Conservation (phyloP, 2,329 filamentous ascomycete species). For the Allantophomopsis cytisporea region DNA sequence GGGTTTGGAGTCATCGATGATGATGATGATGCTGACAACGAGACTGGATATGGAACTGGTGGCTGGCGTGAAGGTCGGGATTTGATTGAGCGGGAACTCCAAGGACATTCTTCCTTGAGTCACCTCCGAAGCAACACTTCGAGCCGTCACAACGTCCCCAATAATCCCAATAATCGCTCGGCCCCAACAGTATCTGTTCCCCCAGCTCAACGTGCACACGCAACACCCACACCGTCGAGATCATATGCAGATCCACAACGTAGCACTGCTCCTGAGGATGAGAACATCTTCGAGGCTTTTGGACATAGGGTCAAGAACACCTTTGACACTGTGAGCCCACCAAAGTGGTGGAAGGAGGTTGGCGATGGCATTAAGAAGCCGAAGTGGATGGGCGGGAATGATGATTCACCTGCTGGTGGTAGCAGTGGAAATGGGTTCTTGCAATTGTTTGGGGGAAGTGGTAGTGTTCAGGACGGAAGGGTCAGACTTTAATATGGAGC, state of each 20-base stretch:
- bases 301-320: constrained; percentile 85
- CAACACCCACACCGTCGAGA: constrained; percentile 16
- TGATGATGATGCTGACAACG: constrained; percentile 54
- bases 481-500: constrained; percentile 13
- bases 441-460: constrained; percentile 43
- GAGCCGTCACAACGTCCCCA: constrained; percentile 7
- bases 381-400: constrained; percentile 63
- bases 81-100: constrained; percentile 76
- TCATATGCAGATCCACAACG: constrained; percentile 27
- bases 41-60: constrained; percentile 57
- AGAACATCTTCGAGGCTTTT: constrained; percentile 73
- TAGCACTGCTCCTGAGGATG: constrained; percentile 45
- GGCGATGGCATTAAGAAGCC: constrained; percentile 59
- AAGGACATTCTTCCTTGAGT: constrained; percentile 43
- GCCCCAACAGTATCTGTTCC: constrained; percentile 14
- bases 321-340: constrained; percentile 68
- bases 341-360: constrained; percentile 69
- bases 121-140: constrained; percentile 20
- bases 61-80: constrained; percentile 87
- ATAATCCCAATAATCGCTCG: constrained; percentile 13
- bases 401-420: constrained; percentile 21
- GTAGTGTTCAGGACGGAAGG: constrained; percentile 21
- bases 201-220: constrained; percentile 14
- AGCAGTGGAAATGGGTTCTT: constrained; percentile 29
- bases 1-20: constrained; percentile 67